Conservation (phyloP, 352 stramenopile species). For the Aphanomyces stellatus region DNA sequence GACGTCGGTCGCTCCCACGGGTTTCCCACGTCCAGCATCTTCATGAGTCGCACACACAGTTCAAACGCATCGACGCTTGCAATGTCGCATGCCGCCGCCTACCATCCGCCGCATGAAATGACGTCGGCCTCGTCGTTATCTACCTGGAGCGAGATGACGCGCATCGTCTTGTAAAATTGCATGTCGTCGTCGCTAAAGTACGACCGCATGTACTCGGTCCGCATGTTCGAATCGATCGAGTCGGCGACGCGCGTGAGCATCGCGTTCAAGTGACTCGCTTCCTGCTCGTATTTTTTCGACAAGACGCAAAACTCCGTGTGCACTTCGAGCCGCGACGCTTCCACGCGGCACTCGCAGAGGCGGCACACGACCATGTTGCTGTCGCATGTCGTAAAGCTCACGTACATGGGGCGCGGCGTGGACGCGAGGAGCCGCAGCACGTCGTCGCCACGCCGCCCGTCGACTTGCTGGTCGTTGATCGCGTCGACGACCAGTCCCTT, state of each 20-base stretch:
- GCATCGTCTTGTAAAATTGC: constrained; percentile 64
- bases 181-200: constrained; percentile 48
- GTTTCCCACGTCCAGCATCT: constrained; percentile 65
- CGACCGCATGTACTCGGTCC: constrained; percentile 27
- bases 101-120: neutral
- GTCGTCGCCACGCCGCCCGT: constrained; percentile 30
- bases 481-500: constrained; percentile 53
- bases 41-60: constrained; percentile 62
- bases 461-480: constrained; percentile 42
- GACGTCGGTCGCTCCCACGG: constrained; percentile 38
- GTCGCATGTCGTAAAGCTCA: constrained; percentile 46
- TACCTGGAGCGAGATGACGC: constrained; percentile 53
- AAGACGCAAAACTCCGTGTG: constrained; percentile 77
- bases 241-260: constrained; percentile 25
- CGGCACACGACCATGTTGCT: constrained; percentile 60
- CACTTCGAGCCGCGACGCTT: constrained; percentile 51
- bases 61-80: constrained; percentile 67
- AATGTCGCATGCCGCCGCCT: constrained; percentile 63
- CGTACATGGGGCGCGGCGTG: constrained; percentile 42
- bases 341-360: constrained; percentile 67
- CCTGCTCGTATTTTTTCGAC: constrained; percentile 62
- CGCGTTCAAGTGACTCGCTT: constrained; percentile 71
- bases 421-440: constrained; percentile 60
- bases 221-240: constrained; percentile 51
- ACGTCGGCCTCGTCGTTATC: too few relatives aligned